phyloP scores from a whole-genome alignment of 2,329 filamentous ascomycete genomes.

The Pseudopithomyces chartarum region DNA sequence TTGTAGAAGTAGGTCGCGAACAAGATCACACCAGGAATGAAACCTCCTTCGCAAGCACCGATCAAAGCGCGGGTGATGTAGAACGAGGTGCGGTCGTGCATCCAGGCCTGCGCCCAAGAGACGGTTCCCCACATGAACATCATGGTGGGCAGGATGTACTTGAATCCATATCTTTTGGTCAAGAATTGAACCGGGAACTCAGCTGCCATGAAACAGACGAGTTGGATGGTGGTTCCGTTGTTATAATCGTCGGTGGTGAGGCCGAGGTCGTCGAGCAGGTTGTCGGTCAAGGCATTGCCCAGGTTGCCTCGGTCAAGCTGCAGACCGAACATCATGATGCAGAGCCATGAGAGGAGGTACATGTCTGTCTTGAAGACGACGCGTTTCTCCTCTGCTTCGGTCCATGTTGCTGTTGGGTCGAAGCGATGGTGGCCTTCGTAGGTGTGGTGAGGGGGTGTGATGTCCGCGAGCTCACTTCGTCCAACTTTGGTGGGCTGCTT shows the following conservation, averaged over 20 bases:
- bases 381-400: slow-evolving; percentile 59
- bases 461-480: slow-evolving; percentile 32
- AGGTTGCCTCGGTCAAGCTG: slow-evolving; percentile 56
- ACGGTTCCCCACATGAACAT: slow-evolving; percentile 52
- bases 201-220: slow-evolving; percentile 75
- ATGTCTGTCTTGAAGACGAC: slow-evolving; percentile 57
- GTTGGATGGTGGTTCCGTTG: slow-evolving; percentile 63
- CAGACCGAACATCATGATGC: slow-evolving; percentile 54
- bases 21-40: slow-evolving; percentile 66
- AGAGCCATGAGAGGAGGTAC: slow-evolving; percentile 34
- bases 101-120: slow-evolving; percentile 69
- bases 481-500: slow-evolving; percentile 30
- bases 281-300: slow-evolving; percentile 38
- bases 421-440: slow-evolving; percentile 65
- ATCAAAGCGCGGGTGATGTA: slow-evolving; percentile 49
- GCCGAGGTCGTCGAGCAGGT: slow-evolving; percentile 34
- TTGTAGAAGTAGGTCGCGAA: slow-evolving; percentile 80
- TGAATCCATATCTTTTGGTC: slow-evolving; percentile 51
- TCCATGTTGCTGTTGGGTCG: slow-evolving; percentile 61
- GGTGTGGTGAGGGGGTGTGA: slow-evolving; percentile 51
- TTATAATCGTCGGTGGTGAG: slow-evolving; percentile 42
- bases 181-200: slow-evolving; percentile 53
- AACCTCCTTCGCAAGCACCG: slow-evolving; percentile 53
- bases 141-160: slow-evolving; percentile 49
- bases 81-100: slow-evolving; percentile 55